Percentiles rank a stretch among this genome's conserved stretches.
These are phyloP conservation scores for Xanthoparmelia taractica DNA, from an alignment of 495 filamentous ascomycete genomes.

Conservation along the genomic window DNA sequence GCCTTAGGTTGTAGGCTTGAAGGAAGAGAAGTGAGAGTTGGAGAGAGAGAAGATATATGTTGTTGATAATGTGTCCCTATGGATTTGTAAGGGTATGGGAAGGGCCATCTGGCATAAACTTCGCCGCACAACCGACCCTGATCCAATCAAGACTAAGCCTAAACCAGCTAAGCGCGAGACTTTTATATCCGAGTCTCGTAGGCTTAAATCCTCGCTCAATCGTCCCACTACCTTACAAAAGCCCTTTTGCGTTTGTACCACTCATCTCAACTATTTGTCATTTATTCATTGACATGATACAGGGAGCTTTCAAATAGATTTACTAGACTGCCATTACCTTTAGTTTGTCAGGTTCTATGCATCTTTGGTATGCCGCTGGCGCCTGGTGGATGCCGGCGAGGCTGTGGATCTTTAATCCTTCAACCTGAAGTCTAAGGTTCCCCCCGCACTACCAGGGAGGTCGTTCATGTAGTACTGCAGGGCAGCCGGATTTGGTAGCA, in stretches of 20 bases:
- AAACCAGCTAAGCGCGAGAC: too few species aligned
- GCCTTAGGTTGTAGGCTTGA: not conserved
- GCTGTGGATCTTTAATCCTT: not conserved
- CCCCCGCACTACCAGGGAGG: too few species aligned
- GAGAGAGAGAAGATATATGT: not conserved
- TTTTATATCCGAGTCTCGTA: too few species aligned
- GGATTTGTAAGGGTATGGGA: not conserved
- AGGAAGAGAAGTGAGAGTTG: not conserved
- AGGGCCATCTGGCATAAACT: slow-evolving; percentile 6
- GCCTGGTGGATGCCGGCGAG: not conserved
- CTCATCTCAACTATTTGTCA: too few species aligned
- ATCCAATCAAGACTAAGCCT: too few species aligned
- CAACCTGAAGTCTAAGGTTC: not conserved
- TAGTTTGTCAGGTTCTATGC: not conserved
- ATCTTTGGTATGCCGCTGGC: not conserved
- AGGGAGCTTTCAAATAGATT: not conserved
- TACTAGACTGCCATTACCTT: not conserved
- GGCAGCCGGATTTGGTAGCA: too few species aligned
- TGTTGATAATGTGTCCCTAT: not conserved
- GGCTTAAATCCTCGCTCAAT: too few species aligned
- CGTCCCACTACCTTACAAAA: too few species aligned
- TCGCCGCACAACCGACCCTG: not conserved
- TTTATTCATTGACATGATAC: too few species aligned
- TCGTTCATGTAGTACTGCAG: not conserved
- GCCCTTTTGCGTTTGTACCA: too few species aligned